Percentiles rank a stretch among this genome's conserved stretches.
Evolutionary conservation across 257 asterid genomes (phyloP).

Genomic region (Salvia miltiorrhiza): DNA sequence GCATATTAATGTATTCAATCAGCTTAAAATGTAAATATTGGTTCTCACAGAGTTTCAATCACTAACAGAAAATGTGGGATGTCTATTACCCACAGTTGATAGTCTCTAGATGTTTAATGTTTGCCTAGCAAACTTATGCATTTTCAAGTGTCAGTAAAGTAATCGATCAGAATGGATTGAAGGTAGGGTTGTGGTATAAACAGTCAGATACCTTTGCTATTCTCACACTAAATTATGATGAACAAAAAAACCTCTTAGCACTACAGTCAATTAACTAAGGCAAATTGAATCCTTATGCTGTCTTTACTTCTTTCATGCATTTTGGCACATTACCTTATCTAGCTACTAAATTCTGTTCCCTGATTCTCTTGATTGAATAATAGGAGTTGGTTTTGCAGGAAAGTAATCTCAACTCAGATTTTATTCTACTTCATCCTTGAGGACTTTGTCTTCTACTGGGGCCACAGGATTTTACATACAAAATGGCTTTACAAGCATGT

Average conservation of each 20-base stretch:
- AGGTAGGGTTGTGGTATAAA: conserved; percentile 15
- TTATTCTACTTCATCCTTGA: conserved; percentile 89
- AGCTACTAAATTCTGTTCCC: not conserved
- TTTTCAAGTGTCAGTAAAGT: conserved; percentile 12
- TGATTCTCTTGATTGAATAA: conserved; percentile 9
- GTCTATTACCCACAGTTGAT: too few species aligned
- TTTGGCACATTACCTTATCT: not conserved
- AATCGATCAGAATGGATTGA: too few species aligned
- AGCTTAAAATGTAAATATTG: not conserved
- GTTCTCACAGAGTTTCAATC: not conserved
- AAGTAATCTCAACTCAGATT: conserved; percentile 77
- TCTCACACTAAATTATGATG: not conserved
- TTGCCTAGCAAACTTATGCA: not conserved
- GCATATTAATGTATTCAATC: not conserved
- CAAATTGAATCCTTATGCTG: not conserved
- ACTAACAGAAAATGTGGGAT: not conserved
- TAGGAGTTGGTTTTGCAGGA: conserved; percentile 60
- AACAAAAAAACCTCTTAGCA: not conserved
- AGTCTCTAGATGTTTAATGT: not conserved
- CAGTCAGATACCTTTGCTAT: conserved; percentile 4
- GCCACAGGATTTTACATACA: conserved; percentile 89
- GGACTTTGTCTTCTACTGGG: conserved; percentile 97
- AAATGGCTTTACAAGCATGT: conserved; percentile 99
- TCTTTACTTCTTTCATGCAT: not conserved
- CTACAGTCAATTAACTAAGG: not conserved